phyloP scores from a whole-genome alignment of 176 grass and related monocot species.

The Ananas comosus region DNA sequence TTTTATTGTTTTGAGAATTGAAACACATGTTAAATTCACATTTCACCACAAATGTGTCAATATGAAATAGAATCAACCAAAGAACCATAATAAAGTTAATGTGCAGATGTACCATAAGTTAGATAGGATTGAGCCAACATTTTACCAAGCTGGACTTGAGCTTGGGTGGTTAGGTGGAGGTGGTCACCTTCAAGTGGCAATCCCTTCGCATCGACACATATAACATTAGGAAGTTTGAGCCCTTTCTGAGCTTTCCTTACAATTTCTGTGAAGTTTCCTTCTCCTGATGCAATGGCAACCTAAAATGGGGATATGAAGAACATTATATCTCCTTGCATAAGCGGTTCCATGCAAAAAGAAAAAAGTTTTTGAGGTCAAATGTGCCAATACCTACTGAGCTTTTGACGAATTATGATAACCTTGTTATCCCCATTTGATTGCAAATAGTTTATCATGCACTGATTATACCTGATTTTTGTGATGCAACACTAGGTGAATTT shows the following conservation, averaged over 20 bases:
- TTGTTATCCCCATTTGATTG: too few species aligned
- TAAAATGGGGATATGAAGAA: conserved; percentile 1
- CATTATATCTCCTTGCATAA: neutral
- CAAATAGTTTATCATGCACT: too few species aligned
- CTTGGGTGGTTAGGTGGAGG: conserved; percentile 68
- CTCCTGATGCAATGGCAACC: conserved; percentile 92
- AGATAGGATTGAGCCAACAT: conserved; percentile 67
- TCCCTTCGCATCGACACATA: conserved; percentile 62
- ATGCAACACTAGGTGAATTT: too few species aligned
- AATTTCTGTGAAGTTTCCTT: conserved; percentile 66
- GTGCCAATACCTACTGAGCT: neutral
- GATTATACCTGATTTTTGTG: too few species aligned
- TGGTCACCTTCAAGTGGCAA: conserved; percentile 54
- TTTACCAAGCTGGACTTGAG: conserved; percentile 69
- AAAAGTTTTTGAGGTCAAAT: neutral
- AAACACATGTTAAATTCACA: neutral
- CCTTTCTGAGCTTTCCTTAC: conserved; percentile 67
- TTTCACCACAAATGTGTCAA: neutral
- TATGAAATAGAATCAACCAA: neutral
- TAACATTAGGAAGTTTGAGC: conserved; percentile 51
- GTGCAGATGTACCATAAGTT: conserved; percentile 10
- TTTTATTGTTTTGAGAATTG: neutral
- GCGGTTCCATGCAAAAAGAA: neutral
- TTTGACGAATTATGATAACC: too few species aligned
- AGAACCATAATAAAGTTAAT: neutral